These are phyloP conservation scores for Candida tallmaniae DNA, from an alignment of 805 yeast species.

Conservation along the genomic window DNA sequence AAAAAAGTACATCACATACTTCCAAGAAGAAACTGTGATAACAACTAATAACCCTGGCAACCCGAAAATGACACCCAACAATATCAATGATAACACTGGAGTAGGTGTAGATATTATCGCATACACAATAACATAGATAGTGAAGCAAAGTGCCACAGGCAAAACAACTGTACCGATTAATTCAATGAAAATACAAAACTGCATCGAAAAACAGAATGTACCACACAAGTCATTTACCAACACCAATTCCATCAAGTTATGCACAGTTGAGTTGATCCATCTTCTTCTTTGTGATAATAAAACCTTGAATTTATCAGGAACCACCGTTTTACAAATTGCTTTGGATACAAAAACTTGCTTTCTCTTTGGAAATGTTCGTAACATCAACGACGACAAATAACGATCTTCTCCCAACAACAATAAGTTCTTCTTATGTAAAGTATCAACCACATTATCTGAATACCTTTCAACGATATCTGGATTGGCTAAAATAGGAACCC, in stretches of 20 bases:
- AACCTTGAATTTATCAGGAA: conserved; percentile 77
- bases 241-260: conserved; percentile 83
- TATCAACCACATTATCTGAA: conserved; percentile 77
- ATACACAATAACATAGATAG: conserved; percentile 68
- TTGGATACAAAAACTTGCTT: conserved; percentile 83
- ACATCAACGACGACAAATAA: conserved; percentile 77
- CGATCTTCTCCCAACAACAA: conserved; percentile 88
- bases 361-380: conserved; percentile 84
- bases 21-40: conserved; percentile 69
- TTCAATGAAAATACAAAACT: conserved; percentile 80
- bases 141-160: conserved; percentile 83
- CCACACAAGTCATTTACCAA: conserved; percentile 87
- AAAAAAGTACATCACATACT: conserved; percentile 73
- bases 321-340: conserved; percentile 89
- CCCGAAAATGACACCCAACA: conserved; percentile 77
- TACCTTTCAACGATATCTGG: conserved; percentile 92
- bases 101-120: conserved; percentile 73
- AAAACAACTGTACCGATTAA: conserved; percentile 82
- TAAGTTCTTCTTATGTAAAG: conserved; percentile 82
- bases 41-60: conserved; percentile 80
- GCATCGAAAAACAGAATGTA: conserved; percentile 93
- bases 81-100: conserved; percentile 69
- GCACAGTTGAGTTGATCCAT: conserved; percentile 95
- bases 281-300: conserved; percentile 90
- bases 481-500: conserved; percentile 93